Conservation (phyloP, 768 basidiomycete genomes). For the Naganishia vaughanmartiniae region DNA sequence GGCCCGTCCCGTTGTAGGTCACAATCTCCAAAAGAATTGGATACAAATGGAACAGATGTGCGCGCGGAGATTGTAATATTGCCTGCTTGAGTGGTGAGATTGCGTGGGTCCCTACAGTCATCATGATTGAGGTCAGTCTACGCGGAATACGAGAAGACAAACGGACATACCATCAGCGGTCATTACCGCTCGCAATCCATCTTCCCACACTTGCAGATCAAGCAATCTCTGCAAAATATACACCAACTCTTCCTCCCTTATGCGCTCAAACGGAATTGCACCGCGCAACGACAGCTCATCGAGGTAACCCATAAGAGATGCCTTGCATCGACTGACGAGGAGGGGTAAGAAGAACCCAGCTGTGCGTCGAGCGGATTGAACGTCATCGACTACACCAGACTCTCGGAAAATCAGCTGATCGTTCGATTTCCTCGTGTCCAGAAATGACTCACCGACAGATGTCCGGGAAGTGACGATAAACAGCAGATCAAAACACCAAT, state of each 20-base stretch:
- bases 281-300: slow-evolving; percentile 85
- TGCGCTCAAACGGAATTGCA: slow-evolving; percentile 81
- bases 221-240: slow-evolving; percentile 78
- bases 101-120: slow-evolving; percentile 47
- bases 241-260: slow-evolving; percentile 81
- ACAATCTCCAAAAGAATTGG: slow-evolving; percentile 73
- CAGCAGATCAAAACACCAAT: slow-evolving; percentile 86
- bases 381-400: neutral
- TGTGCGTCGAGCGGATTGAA: slow-evolving; percentile 56
- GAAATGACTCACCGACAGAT: slow-evolving; percentile 58
- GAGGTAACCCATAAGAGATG: slow-evolving; percentile 67
- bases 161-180: slow-evolving; percentile 1
- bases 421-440: slow-evolving; percentile 53
- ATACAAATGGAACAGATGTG: slow-evolving; percentile 88
- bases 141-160: slow-evolving; percentile 65
- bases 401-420: neutral
- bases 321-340: slow-evolving; percentile 72
- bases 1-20: slow-evolving; percentile 61
- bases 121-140: slow-evolving; percentile 62
- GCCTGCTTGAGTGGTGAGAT: slow-evolving; percentile 66
- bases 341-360: slow-evolving; percentile 71
- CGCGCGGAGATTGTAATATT: slow-evolving; percentile 69
- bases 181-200: slow-evolving; percentile 10
- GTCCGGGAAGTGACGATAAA: slow-evolving; percentile 74
- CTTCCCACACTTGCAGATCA: slow-evolving; percentile 59